Evolutionary conservation across 495 filamentous ascomycete species (phyloP).

Genomic region (Hypoxylon crocopeplum): DNA sequence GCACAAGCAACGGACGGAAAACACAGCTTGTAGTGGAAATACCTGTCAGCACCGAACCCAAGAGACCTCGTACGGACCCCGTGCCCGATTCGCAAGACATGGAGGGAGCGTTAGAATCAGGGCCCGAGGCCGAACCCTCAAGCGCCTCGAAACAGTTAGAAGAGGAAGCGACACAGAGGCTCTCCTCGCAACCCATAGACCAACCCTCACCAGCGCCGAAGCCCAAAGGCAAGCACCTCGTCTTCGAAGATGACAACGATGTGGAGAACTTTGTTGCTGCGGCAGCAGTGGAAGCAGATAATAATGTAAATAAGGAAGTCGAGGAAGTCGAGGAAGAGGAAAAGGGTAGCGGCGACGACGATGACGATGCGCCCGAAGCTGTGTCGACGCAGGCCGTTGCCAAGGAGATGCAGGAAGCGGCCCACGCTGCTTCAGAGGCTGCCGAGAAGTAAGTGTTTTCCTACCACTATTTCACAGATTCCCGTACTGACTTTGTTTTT

Average conservation of each 20-base stretch:
- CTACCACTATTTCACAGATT: background rate
- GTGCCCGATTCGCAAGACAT: constrained; percentile 28
- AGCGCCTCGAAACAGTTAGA: constrained; percentile 40
- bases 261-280: constrained; percentile 42
- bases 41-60: constrained; percentile 23
- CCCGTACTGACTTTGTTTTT: constrained; percentile 5
- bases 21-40: constrained; percentile 37
- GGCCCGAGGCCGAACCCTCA: too few relatives aligned
- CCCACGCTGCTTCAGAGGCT: constrained; percentile 47
- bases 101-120: constrained; percentile 5
- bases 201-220: constrained; percentile 32
- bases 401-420: constrained; percentile 43
- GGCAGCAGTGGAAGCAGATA: constrained; percentile 21
- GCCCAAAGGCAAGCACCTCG: constrained; percentile 35
- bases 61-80: background rate
- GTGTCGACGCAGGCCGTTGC: constrained; percentile 50
- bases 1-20: constrained; percentile 12
- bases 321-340: constrained; percentile 38
- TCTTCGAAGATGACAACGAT: constrained; percentile 44
- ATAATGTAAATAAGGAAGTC: too few relatives aligned
- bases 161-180: constrained; percentile 36
- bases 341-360: constrained; percentile 44
- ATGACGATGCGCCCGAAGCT: constrained; percentile 55
- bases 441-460: constrained; percentile 46
- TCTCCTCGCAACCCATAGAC: constrained; percentile 28